A percentile compares a stretch with the other conserved stretches of the same genome.
phyloP scores from a whole-genome alignment of 768 basidiomycete species.

The Agrocybe pediades region DNA sequence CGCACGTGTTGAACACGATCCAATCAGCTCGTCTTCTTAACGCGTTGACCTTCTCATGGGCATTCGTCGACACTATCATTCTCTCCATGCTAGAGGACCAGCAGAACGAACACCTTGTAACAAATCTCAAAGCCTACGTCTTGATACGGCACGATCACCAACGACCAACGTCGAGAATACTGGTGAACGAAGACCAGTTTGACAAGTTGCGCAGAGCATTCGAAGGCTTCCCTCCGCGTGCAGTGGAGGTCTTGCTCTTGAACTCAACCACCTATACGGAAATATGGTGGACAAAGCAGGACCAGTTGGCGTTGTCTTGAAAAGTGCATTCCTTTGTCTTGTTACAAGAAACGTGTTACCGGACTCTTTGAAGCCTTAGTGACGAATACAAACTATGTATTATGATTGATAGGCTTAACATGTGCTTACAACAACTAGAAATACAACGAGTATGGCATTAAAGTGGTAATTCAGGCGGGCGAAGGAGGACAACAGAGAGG shows the following conservation, averaged over 20 bases:
- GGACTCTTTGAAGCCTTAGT: neutral
- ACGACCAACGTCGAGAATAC: constrained; percentile 22
- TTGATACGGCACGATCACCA: constrained; percentile 13
- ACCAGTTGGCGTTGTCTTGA: neutral
- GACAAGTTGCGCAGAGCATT: constrained; percentile 8
- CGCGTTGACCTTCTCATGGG: constrained; percentile 17
- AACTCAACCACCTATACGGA: constrained; percentile 26
- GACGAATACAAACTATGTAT: neutral
- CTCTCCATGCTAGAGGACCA: constrained; percentile 29
- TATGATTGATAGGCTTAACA: neutral
- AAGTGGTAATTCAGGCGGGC: neutral
- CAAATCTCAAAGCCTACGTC: constrained; percentile 17
- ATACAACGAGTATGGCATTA: neutral
- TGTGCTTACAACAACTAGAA: neutral
- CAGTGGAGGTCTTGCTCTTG: constrained; percentile 18
- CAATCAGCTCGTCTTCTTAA: constrained; percentile 17
- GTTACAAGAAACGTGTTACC: neutral
- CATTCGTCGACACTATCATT: constrained; percentile 24
- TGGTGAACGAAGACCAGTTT: constrained; percentile 31
- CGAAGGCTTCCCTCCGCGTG: constrained; percentile 1
- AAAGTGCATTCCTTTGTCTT: neutral
- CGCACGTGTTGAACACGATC: constrained; percentile 24
- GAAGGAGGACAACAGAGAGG: neutral
- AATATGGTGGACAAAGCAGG: constrained; percentile 30
- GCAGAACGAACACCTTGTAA: constrained; percentile 19